phyloP scores from a whole-genome alignment of 2,329 filamentous ascomycete genomes.

The Penicillium sp. region DNA sequence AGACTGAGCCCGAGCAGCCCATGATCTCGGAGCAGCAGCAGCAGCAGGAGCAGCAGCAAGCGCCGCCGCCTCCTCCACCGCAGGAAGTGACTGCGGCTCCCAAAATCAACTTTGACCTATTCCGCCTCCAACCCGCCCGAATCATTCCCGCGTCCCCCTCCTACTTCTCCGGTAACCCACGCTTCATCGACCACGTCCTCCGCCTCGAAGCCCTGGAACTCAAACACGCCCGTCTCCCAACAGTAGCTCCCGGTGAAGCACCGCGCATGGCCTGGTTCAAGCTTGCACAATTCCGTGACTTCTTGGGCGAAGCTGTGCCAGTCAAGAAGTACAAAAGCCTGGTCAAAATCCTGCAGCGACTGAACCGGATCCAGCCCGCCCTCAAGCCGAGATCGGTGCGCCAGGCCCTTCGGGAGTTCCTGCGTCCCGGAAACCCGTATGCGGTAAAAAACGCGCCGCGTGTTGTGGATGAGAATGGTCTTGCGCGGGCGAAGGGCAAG shows the following conservation, averaged over 20 bases:
- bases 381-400: constrained; percentile 71
- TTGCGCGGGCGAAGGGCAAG: constrained; percentile 76
- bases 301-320: constrained; percentile 70
- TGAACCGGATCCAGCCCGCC: constrained; percentile 82
- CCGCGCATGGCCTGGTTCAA: constrained; percentile 79
- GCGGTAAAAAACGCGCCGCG: constrained; percentile 62
- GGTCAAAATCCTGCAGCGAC: constrained; percentile 69
- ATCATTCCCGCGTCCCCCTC: constrained; percentile 81
- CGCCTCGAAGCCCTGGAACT: constrained; percentile 69
- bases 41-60: neutral
- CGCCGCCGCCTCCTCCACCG: neutral
- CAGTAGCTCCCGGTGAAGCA: constrained; percentile 62
- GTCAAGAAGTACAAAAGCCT: constrained; percentile 76
- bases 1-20: constrained; percentile 10
- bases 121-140: constrained; percentile 57
- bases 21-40: neutral
- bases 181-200: constrained; percentile 83
- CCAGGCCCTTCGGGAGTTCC: constrained; percentile 66
- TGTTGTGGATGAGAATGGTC: constrained; percentile 71
- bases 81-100: constrained; percentile 28
- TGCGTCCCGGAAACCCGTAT: constrained; percentile 70
- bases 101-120: constrained; percentile 34
- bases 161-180: constrained; percentile 87
- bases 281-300: constrained; percentile 70
- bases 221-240: constrained; percentile 72